A percentile compares a stretch with the other conserved stretches of the same genome.
Conservation (phyloP, 495 filamentous ascomycete genomes). For the Talaromyces nanjingensis region DNA sequence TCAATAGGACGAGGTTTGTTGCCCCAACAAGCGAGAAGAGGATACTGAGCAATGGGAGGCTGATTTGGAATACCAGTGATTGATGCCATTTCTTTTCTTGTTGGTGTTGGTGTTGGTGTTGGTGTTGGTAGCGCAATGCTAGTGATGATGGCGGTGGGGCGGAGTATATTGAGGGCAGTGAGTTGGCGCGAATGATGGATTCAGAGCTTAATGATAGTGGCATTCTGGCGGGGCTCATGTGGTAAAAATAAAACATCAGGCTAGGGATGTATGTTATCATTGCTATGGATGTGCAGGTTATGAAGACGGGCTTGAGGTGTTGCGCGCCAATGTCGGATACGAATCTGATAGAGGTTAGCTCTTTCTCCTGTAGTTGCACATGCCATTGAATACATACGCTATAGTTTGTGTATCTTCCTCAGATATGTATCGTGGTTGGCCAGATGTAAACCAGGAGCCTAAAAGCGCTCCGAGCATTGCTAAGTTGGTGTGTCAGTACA, state of each 20-base stretch:
- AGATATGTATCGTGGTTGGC: conserved; percentile 6
- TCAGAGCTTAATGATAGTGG: neutral
- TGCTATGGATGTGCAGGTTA: conserved; percentile 1
- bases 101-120: neutral
- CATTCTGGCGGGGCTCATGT: neutral
- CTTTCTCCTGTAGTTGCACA: neutral
- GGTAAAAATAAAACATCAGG: neutral
- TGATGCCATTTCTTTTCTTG: neutral
- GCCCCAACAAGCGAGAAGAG: conserved; percentile 7
- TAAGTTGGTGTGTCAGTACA: neutral
- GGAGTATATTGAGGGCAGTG: neutral
- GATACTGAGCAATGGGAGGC: neutral
- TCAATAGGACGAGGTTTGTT: neutral
- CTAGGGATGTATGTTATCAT: conserved; percentile 7
- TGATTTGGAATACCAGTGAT: neutral
- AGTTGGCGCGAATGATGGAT: neutral
- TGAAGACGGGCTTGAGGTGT: conserved; percentile 7
- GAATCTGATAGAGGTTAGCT: neutral
- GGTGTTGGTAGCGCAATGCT: neutral
- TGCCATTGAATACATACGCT: conserved; percentile 2
- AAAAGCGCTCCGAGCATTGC: conserved; percentile 8
- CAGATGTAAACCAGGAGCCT: conserved; percentile 6
- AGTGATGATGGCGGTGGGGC: neutral
- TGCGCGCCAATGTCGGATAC: conserved; percentile 10
- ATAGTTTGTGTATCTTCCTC: conserved; percentile 7